Percentiles rank a stretch among this genome's conserved stretches.
These are phyloP conservation scores for Boletales sp. DNA, from an alignment of 768 basidiomycete genomes.

Conservation along the genomic window DNA sequence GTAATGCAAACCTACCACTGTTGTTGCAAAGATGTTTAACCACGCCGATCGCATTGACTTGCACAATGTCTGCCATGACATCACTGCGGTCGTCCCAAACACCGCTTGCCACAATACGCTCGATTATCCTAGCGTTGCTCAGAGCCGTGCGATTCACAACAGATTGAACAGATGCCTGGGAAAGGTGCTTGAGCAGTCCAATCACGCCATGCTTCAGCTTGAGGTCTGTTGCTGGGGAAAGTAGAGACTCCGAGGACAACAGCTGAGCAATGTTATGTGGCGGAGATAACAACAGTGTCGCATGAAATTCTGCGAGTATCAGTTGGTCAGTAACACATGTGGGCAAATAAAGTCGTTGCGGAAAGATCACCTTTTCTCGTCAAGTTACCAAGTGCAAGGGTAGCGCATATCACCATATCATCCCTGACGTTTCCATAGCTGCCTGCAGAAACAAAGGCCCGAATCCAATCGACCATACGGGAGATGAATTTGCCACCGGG, in stretches of 20 bases:
- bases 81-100: slow-evolving; percentile 74
- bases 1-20: slow-evolving; percentile 48
- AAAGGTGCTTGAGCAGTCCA: slow-evolving; percentile 83
- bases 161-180: slow-evolving; percentile 62
- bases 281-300: slow-evolving; percentile 58
- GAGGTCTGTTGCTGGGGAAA: slow-evolving; percentile 58
- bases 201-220: slow-evolving; percentile 89
- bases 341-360: background rate
- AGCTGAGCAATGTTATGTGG: slow-evolving; percentile 63
- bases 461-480: slow-evolving; percentile 76
- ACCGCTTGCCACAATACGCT: slow-evolving; percentile 54
- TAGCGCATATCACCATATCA: slow-evolving; percentile 81
- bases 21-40: slow-evolving; percentile 85
- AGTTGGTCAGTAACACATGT: slow-evolving; percentile 6
- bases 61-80: slow-evolving; percentile 78
- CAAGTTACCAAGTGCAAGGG: slow-evolving; percentile 79
- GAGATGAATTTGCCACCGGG: slow-evolving; percentile 72
- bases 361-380: slow-evolving; percentile 59
- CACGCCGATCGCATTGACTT: slow-evolving; percentile 82
- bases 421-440: slow-evolving; percentile 43
- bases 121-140: slow-evolving; percentile 59
- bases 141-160: slow-evolving; percentile 56
- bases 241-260: slow-evolving; percentile 52
- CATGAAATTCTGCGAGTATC: slow-evolving; percentile 48
- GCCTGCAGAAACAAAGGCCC: slow-evolving; percentile 44